Evolutionary conservation across 1,284 basidiomycete species (phyloP).

Genomic region (Polyporus tsugae): DNA sequence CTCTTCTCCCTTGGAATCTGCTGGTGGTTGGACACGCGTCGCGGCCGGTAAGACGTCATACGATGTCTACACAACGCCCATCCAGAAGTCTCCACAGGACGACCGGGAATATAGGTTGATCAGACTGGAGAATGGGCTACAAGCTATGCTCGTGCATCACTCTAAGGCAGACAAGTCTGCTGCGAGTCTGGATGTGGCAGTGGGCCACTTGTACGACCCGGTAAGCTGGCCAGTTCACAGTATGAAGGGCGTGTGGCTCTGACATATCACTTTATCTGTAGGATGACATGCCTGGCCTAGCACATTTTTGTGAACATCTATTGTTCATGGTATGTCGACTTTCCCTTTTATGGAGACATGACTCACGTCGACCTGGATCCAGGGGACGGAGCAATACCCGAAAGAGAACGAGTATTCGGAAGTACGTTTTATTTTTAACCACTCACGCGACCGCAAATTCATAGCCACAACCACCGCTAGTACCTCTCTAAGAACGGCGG

Average conservation of each 20-base stretch:
- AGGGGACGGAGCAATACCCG: slow-evolving; percentile 88
- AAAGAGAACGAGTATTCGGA: slow-evolving; percentile 93
- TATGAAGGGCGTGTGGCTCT: background rate
- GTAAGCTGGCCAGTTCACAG: slow-evolving; percentile 53
- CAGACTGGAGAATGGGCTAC: slow-evolving; percentile 86
- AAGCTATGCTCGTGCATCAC: slow-evolving; percentile 90
- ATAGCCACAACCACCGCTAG: slow-evolving; percentile 43
- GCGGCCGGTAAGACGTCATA: slow-evolving; percentile 33
- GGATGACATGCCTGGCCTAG: slow-evolving; percentile 89
- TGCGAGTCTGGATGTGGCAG: slow-evolving; percentile 94
- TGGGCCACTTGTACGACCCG: slow-evolving; percentile 95
- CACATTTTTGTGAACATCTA: slow-evolving; percentile 95
- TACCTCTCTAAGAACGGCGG: slow-evolving; percentile 94
- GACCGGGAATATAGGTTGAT: slow-evolving; percentile 86
- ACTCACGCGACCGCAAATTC: background rate
- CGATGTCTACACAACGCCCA: slow-evolving; percentile 65
- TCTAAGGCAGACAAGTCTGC: slow-evolving; percentile 92
- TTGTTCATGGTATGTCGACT: slow-evolving; percentile 82
- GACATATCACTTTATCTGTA: slow-evolving; percentile 38
- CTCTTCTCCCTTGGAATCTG: slow-evolving; percentile 13
- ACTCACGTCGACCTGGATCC: slow-evolving; percentile 18
- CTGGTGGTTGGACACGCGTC: slow-evolving; percentile 37
- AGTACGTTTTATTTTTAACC: slow-evolving; percentile 47
- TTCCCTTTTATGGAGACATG: background rate
- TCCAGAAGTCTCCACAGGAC: slow-evolving; percentile 82